Evolutionary conservation across 1,139 yeast genomes (phyloP).

Genomic region (Hansenula lynferdii): DNA sequence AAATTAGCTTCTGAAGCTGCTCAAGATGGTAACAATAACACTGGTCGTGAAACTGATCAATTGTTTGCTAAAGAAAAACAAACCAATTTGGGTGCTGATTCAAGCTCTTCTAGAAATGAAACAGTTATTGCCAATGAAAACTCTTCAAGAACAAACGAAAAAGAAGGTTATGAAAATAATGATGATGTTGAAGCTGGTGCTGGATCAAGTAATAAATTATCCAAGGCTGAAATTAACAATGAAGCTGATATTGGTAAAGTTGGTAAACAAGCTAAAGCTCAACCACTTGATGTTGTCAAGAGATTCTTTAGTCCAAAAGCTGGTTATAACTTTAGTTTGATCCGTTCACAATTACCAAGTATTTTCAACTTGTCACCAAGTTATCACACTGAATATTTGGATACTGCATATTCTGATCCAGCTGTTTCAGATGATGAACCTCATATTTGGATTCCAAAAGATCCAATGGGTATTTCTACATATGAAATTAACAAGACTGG

Average conservation of each 20-base stretch:
- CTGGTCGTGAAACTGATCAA: not conserved
- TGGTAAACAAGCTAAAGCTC: constrained; percentile 9
- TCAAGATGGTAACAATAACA: not conserved
- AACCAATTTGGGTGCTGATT: constrained; percentile 8
- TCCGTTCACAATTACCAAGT: constrained; percentile 30
- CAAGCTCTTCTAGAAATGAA: constrained; percentile 21
- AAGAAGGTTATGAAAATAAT: constrained; percentile 3
- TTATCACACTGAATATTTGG: constrained; percentile 29
- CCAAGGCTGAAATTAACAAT: constrained; percentile 7
- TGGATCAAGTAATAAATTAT: constrained; percentile 1
- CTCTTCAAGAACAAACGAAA: constrained; percentile 5
- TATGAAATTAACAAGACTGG: constrained; percentile 54
- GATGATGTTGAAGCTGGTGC: constrained; percentile 6
- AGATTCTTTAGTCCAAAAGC: constrained; percentile 30
- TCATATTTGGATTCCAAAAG: constrained; percentile 65
- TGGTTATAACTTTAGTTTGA: constrained; percentile 26
- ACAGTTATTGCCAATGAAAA: constrained; percentile 8
- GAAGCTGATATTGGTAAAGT: constrained; percentile 11
- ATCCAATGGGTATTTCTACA: constrained; percentile 63
- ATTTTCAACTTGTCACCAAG: constrained; percentile 29
- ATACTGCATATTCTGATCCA: constrained; percentile 61
- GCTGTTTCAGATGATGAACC: constrained; percentile 58
- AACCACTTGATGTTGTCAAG: constrained; percentile 23
- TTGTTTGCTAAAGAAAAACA: too few species aligned
- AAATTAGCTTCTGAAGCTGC: not conserved